Evolutionary conservation across 75 land plant species (phyloP).

Genomic region (Cunninghamia lanceolata): DNA sequence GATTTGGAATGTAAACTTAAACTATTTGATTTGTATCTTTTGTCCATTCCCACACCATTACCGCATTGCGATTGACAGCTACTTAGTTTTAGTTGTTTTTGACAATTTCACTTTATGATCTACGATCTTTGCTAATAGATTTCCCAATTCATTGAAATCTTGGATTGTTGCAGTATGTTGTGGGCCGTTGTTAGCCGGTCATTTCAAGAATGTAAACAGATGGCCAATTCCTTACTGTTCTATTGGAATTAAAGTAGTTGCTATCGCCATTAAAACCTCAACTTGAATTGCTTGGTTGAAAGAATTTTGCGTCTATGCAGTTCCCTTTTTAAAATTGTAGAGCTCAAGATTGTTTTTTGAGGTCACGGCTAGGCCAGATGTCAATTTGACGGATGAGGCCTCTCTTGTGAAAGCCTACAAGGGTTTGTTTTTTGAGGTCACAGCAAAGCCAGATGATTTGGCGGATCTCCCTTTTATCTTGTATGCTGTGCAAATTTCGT

Average conservation of each 20-base stretch:
- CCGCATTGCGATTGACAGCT: neutral
- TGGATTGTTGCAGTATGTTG: neutral
- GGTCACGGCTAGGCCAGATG: neutral
- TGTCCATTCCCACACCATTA: neutral
- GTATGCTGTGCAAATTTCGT: neutral
- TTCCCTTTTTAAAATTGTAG: neutral
- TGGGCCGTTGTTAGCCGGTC: neutral
- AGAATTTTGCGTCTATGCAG: neutral
- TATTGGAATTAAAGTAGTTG: neutral
- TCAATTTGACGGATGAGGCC: neutral
- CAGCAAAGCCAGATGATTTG: no score
- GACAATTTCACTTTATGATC: neutral
- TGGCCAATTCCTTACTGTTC: neutral
- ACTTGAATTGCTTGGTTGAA: neutral
- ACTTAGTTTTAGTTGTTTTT: neutral
- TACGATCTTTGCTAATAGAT: neutral
- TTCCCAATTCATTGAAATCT: neutral
- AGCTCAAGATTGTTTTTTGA: neutral
- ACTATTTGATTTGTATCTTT: neutral
- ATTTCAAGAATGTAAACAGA: neutral
- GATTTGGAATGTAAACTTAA: neutral
- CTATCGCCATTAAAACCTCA: neutral
- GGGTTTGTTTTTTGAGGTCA: neutral
- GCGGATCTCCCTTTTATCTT: neutral
- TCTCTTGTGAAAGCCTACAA: neutral